These are phyloP conservation scores for Kodamaea ohmeri DNA, from an alignment of 1,139 yeast genomes.

Conservation along the genomic window DNA sequence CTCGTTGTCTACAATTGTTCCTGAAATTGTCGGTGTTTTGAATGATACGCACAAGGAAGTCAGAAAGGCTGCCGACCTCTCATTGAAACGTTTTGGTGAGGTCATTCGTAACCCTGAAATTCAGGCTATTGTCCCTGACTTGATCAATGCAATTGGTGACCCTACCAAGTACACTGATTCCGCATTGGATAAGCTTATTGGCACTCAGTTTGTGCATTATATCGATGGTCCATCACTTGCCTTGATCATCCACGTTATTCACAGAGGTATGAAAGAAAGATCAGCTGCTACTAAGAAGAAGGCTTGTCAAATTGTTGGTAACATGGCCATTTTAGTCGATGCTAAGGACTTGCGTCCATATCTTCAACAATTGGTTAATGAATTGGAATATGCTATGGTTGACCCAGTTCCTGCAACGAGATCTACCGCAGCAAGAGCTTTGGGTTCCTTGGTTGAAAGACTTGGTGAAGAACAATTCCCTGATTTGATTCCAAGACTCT, in stretches of 20 bases:
- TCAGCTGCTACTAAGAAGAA: slow-evolving; percentile 89
- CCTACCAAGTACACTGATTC: slow-evolving; percentile 86
- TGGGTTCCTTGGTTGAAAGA: slow-evolving; percentile 94
- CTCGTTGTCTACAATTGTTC: slow-evolving; percentile 84
- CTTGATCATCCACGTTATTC: slow-evolving; percentile 87
- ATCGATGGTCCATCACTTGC: slow-evolving; percentile 98
- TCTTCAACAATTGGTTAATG: slow-evolving; percentile 69
- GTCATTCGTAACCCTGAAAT: slow-evolving; percentile 97
- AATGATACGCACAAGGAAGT: slow-evolving; percentile 97
- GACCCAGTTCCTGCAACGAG: slow-evolving; percentile 98
- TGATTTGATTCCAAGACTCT: slow-evolving; percentile 75
- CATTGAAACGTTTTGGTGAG: slow-evolving; percentile 90
- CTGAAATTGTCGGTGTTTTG: slow-evolving; percentile 92
- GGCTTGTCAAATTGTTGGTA: slow-evolving; percentile 97
- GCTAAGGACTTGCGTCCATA: slow-evolving; percentile 83
- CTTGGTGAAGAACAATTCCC: slow-evolving; percentile 97
- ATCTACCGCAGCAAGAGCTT: slow-evolving; percentile 95
- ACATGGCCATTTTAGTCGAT: slow-evolving; percentile 95
- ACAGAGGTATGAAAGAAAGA: slow-evolving; percentile 92
- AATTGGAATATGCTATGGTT: slow-evolving; percentile 91
- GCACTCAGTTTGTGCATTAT: slow-evolving; percentile 93
- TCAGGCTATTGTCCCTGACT: slow-evolving; percentile 81
- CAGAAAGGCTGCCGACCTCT: slow-evolving; percentile 87
- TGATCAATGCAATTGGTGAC: slow-evolving; percentile 92
- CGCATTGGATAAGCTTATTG: slow-evolving; percentile 82